Percentiles rank a stretch among this genome's conserved stretches.
Evolutionary conservation across 2,329 filamentous ascomycete species (phyloP).

Genomic region (Pseudogymnoascus sp.): DNA sequence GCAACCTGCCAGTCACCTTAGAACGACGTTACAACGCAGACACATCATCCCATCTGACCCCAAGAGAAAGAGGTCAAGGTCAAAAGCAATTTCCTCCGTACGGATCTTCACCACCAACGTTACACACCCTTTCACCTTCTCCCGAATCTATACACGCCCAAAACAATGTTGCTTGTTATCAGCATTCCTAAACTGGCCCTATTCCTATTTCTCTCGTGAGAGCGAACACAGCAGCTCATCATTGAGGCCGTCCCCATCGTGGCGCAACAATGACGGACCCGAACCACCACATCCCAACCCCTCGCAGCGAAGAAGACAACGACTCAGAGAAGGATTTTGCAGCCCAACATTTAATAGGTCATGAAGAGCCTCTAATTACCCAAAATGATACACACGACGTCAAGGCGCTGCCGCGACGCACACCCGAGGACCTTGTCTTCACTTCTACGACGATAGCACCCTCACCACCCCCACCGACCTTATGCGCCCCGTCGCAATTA

Average conservation of each 20-base stretch:
- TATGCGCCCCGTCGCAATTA: conserved; percentile 37
- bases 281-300: background rate
- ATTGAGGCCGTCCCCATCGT: background rate
- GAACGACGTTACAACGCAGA: conserved; percentile 1
- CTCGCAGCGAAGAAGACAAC: background rate
- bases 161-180: conserved; percentile 6
- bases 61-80: background rate
- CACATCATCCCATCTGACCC: background rate
- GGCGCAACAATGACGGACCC: background rate
- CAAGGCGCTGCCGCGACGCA: background rate
- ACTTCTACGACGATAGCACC: conserved; percentile 15
- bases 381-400: background rate
- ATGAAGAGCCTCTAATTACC: background rate
- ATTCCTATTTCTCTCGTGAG: conserved; percentile 8
- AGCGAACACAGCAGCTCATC: background rate
- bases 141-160: background rate
- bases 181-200: background rate
- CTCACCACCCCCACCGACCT: conserved; percentile 21
- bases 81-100: conserved; percentile 11
- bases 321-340: background rate
- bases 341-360: background rate
- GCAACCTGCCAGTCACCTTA: background rate
- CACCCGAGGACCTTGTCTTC: conserved; percentile 14
- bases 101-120: conserved; percentile 1
- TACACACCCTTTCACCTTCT: background rate